These are phyloP conservation scores for Aurifilum marmelostoma DNA, from an alignment of 2,329 filamentous ascomycete species.

Conservation along the genomic window DNA sequence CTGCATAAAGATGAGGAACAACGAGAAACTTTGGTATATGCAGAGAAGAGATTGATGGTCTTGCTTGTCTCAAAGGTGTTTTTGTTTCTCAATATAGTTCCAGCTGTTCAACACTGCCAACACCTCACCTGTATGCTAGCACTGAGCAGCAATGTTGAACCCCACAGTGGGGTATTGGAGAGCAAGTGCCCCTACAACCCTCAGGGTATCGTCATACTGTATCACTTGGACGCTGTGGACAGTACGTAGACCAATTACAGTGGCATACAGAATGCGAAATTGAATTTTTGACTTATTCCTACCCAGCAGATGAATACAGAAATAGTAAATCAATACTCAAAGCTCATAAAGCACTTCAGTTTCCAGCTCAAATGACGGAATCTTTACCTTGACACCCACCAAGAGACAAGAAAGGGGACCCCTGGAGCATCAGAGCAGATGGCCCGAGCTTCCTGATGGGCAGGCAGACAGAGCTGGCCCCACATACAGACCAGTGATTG, in stretches of 20 bases:
- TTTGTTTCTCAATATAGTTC: neutral
- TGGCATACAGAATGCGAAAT: too few species aligned
- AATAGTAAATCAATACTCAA: too few species aligned
- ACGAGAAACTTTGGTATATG: neutral
- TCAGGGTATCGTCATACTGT: too few species aligned
- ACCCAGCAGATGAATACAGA: too few species aligned
- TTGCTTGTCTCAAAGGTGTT: neutral
- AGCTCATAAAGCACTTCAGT: too few species aligned
- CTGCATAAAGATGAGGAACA: neutral
- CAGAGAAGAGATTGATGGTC: neutral
- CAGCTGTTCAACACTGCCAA: neutral
- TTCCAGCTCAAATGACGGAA: too few species aligned
- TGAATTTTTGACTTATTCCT: too few species aligned
- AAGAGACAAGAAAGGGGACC: neutral
- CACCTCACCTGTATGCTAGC: neutral
- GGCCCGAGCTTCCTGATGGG: slow-evolving; percentile 5
- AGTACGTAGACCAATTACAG: too few species aligned
- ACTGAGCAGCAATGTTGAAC: neutral
- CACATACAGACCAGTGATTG: neutral
- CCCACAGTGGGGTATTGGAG: slow-evolving; percentile 10
- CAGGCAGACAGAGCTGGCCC: neutral
- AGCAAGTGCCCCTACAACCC: neutral
- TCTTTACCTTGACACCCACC: too few species aligned
- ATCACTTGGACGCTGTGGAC: too few species aligned
- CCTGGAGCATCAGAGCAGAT: neutral